phyloP scores from a whole-genome alignment of 768 basidiomycete genomes.

The Neoboletus subvelutipes region DNA sequence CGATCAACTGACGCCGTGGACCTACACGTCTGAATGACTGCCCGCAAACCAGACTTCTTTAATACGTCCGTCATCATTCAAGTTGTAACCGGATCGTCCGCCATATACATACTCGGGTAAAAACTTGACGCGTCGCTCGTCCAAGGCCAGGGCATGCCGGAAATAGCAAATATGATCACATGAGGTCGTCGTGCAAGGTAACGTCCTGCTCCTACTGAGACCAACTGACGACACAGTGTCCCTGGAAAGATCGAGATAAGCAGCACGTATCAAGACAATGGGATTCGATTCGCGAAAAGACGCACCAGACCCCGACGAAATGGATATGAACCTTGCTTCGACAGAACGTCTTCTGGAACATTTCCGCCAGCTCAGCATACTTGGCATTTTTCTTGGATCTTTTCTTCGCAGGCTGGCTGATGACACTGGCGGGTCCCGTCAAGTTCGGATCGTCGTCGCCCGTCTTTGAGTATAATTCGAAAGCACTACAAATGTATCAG shows the following conservation, averaged over 20 bases:
- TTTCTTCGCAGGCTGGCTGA: slow-evolving; percentile 5
- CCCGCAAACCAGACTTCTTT: slow-evolving; percentile 48
- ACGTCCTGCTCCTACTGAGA: slow-evolving; percentile 27
- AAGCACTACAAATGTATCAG: slow-evolving; percentile 32
- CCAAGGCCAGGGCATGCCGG: slow-evolving; percentile 47
- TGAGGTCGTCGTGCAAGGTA: slow-evolving; percentile 34
- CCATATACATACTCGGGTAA: slow-evolving; percentile 43
- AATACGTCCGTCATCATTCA: slow-evolving; percentile 24
- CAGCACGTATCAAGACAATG: neutral
- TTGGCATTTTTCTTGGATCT: slow-evolving; percentile 12
- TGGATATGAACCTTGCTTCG: slow-evolving; percentile 36
- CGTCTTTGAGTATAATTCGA: slow-evolving; percentile 36
- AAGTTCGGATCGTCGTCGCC: slow-evolving; percentile 14
- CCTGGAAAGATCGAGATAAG: slow-evolving; percentile 25
- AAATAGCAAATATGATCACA: slow-evolving; percentile 41
- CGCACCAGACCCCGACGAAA: slow-evolving; percentile 47
- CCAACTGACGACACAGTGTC: slow-evolving; percentile 50
- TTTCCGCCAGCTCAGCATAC: slow-evolving; percentile 22
- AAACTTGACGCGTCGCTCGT: slow-evolving; percentile 49
- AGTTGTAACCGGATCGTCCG: slow-evolving; percentile 13
- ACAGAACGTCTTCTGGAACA: slow-evolving; percentile 40
- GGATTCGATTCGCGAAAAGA: neutral
- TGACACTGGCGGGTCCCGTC: slow-evolving; percentile 11
- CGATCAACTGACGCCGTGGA: neutral
- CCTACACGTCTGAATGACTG: slow-evolving; percentile 40